Evolutionary conservation across 176 grass and related monocot species (phyloP), one percentile per base, ranked within the genome.

Genomic region (Eleusine coracana): DNA sequence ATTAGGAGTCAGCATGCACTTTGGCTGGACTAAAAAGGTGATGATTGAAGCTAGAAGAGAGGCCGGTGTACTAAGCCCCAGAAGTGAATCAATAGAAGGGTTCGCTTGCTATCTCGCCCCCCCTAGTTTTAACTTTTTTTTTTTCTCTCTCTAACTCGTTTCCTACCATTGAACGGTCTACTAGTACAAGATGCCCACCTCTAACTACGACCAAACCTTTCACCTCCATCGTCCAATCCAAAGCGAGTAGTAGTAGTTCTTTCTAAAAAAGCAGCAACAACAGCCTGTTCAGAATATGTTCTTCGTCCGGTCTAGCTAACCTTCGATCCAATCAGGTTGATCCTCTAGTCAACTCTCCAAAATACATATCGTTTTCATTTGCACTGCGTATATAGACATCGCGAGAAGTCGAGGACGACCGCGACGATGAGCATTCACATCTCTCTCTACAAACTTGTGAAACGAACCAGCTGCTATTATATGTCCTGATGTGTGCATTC

Each of bases 301-400:
- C 15, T 6, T 63, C 62, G 8, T 13, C 23, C 25, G 9, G n/a
- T 8, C 18, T 7, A 60, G 56, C 58, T 64, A 78, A 40, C 48
- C 48, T 44, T 64, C 5, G 28, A n/a, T 51, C 77, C 45, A 79
- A 67, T 79, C 77, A 79, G 34, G 5, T 67, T 0, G 62, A 23
- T 79, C 27, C 44, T 38, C 77, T 51, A 16, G 77, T 79, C 61
- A 78, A 66, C 42, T 18, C 14, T 14, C 28, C 71, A 31, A 50
- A 31, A 50, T 4, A 10, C 4, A 59, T 23, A 63, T 29, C 60
- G 5, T 63, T 63, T 63, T 63, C 60, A 29, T 1, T 5, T 29
- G 25, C 23, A 62, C 59, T 23, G 20, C 20, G 7, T n/a, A 23
- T 8, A 16, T 55, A 51, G 49, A n/a, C 55, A 20, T n/a, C 7